Evolutionary conservation across 73 alveolate genomes (phyloP), one percentile per base, ranked within the genome.

Genomic region (Stentor coeruleus): DNA sequence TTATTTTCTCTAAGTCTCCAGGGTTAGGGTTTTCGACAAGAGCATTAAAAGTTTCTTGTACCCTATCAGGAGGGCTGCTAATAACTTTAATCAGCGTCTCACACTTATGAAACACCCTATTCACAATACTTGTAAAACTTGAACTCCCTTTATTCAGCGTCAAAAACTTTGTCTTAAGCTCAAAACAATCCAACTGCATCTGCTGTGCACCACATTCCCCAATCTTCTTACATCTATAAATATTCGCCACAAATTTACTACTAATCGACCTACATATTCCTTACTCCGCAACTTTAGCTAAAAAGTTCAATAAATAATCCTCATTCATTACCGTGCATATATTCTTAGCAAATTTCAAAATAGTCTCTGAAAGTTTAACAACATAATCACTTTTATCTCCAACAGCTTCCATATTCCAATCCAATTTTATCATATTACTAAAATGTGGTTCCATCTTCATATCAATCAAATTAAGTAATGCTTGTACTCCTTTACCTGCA

Each of bases 161-260:
- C 73, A 59, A 35, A 3, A 85, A 59, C 15, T 40, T 82, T 4
- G 72, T 49, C 76, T 80, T 81, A 0, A 73, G 76, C 37, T 81
- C 91, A 30, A 59, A 38, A 31, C 86, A 31, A 35, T 86, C 91
- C 0, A 86, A 82, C 38, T 31, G 76, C 74, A 42, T 39, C 55
- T 86, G 85, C 58, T 86, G 85, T 20, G 91, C 86, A 4, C 88
- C 81, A 1, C 37, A 55, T 41, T 82, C 88, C 31, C 77, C 58
- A 42, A 84, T 81, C 40, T 81, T 82, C 55, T 86, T 86, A 60
- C 86, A 35, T 58, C 81, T 82, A 76, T 81, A 86, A 36, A 86
- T 55, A 4, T 40, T 74, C n/a, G 59, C 49, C 75, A 81, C 66
- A 59, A 81, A 86, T 57, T 59, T 36, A 82, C 60, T 30, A 3